phyloP scores from a whole-genome alignment of 129 eudicot species.

The Escallonia rubra region DNA sequence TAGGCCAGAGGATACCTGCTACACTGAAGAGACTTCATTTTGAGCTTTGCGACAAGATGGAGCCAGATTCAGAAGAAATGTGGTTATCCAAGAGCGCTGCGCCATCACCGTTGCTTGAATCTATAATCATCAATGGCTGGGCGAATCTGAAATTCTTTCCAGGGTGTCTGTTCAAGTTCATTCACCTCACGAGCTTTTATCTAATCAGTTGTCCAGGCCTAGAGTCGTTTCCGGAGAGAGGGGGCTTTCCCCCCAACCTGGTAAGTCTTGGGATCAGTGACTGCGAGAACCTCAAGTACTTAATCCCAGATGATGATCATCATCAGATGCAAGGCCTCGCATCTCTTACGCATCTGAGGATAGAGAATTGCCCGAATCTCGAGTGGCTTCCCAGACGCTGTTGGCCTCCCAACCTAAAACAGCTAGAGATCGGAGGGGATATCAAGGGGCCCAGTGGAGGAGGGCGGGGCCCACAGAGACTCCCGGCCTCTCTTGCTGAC shows the following conservation, averaged over 20 bases:
- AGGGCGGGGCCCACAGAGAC: constrained; percentile 11
- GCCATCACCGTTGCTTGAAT: background rate
- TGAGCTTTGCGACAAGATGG: background rate
- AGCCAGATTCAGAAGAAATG: background rate
- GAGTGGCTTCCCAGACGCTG: constrained; percentile 9
- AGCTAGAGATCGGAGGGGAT: background rate
- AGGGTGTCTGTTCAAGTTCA: background rate
- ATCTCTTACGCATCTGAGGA: background rate
- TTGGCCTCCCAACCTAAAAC: constrained; percentile 18
- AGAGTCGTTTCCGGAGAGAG: constrained; percentile 11
- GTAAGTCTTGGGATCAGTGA: background rate
- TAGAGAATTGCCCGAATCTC: background rate
- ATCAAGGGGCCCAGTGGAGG: background rate
- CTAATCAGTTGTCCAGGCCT: background rate
- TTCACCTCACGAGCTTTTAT: background rate
- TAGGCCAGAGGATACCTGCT: background rate
- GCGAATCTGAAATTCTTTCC: background rate
- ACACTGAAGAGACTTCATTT: background rate
- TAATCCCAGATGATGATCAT: background rate
- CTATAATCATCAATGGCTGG: background rate
- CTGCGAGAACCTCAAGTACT: background rate
- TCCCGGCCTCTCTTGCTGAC: constrained; percentile 10
- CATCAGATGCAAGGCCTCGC: constrained; percentile 1
- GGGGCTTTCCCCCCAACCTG: background rate
- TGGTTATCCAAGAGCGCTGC: background rate